Evolutionary conservation across 768 basidiomycete genomes (phyloP), one percentile per base, ranked within the genome.

Genomic region (Suillus subluteus): DNA sequence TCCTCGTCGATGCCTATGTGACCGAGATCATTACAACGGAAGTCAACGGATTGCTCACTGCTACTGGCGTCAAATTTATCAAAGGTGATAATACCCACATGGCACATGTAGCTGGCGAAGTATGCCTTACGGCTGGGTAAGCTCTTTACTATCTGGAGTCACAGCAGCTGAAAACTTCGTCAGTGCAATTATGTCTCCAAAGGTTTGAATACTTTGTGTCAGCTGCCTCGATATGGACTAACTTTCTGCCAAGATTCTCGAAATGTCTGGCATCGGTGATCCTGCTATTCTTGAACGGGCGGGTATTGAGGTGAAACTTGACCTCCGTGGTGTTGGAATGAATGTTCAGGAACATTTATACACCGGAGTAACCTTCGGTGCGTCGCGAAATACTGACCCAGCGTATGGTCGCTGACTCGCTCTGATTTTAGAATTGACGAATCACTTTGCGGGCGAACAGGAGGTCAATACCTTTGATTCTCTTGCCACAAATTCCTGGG

Each of bases 211-310:
- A 13, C 2, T 15, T 6, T 48, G n/a, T 50, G 2, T 23, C 2
- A 23, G 18, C 48, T 23, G 12, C 48, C n/a, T 50, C 1, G 12
- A 23, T 23, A 23, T 12, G 5, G 48, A 23, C 6, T 50, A 13
- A 50, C 12, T 50, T 23, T 50, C n/a, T 50, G 1, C 84, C 6
- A 83, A 87, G 69, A 76, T 90, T 11, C 81, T 88, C 2, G 85
- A 88, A 70, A 75, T 88, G 3, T 87, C 86, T 6, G 88, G 88
- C 30, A 83, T 89, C 63, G 88, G 88, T 21, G 76, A 81, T 40
- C 70, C 72, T 16, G 76, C 75, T 2, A 67, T 84, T 26, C 75
- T 88, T 40, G 69, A 76, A 32, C 75, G 67, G 6, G 69, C 83
- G 21, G 81, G 80, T 3, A 78, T 89, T 48, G 66, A 74, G 0